Conservation (phyloP, 768 basidiomycete species). For the Xerocomellus chrysenteron region DNA sequence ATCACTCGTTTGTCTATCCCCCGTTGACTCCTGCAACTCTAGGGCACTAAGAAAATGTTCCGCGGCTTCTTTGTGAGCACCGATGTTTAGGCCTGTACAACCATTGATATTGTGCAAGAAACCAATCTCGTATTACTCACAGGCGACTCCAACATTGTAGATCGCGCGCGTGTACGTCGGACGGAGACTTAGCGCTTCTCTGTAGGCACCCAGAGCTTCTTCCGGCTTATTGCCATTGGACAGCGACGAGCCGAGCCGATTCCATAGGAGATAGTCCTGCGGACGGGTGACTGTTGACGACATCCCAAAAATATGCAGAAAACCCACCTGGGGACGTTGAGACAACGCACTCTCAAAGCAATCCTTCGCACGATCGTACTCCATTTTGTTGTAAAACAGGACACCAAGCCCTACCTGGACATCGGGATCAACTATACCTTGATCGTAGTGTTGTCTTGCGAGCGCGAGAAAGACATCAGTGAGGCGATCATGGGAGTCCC, state of each 20-base stretch:
- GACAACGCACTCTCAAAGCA: slow-evolving; percentile 90
- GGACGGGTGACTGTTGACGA: neutral
- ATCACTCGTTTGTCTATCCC: slow-evolving; percentile 67
- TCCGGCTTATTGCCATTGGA: slow-evolving; percentile 95
- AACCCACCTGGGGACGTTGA: slow-evolving; percentile 65
- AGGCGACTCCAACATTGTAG: slow-evolving; percentile 97
- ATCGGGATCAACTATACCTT: slow-evolving; percentile 77
- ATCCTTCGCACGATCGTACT: slow-evolving; percentile 88
- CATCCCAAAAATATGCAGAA: neutral
- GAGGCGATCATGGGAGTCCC: slow-evolving; percentile 79
- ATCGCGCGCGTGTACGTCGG: slow-evolving; percentile 97
- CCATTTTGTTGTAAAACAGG: slow-evolving; percentile 83
- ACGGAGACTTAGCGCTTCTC: slow-evolving; percentile 83
- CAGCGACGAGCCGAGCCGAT: slow-evolving; percentile 88
- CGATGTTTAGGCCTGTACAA: slow-evolving; percentile 84
- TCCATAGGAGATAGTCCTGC: slow-evolving; percentile 94
- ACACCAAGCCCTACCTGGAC: slow-evolving; percentile 93
- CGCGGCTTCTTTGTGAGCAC: slow-evolving; percentile 91
- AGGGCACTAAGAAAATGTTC: slow-evolving; percentile 92
- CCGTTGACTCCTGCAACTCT: slow-evolving; percentile 69
- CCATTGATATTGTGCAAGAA: slow-evolving; percentile 3
- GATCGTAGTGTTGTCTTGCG: slow-evolving; percentile 77
- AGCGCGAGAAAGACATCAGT: slow-evolving; percentile 82
- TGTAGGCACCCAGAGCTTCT: slow-evolving; percentile 87
- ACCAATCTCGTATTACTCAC: slow-evolving; percentile 47